phyloP scores from a whole-genome alignment of 116 monocot species.

The Posidonia oceanica region DNA sequence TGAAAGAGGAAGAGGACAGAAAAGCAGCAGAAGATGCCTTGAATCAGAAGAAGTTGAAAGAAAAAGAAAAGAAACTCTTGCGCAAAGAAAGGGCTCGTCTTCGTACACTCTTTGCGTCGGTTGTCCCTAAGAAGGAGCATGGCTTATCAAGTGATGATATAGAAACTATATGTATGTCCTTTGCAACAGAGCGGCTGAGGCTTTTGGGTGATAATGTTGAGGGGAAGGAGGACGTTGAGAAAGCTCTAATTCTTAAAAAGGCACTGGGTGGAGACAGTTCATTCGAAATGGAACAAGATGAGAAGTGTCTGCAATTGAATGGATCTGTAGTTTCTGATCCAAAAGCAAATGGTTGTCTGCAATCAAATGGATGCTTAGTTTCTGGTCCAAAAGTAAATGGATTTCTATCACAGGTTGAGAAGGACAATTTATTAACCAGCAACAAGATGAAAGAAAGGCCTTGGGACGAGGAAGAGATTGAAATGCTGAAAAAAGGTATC shows the following conservation, averaged over 20 bases:
- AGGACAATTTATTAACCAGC: slow-evolving; percentile 6
- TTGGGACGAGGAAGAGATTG: slow-evolving; percentile 89
- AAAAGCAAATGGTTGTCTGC: too few species aligned
- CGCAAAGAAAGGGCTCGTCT: slow-evolving; percentile 81
- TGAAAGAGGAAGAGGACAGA: slow-evolving; percentile 69
- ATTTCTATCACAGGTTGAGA: slow-evolving; percentile 8
- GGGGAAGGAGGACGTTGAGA: slow-evolving; percentile 27
- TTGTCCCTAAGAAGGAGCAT: slow-evolving; percentile 22
- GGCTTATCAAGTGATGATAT: slow-evolving; percentile 51
- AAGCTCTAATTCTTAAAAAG: slow-evolving; percentile 32
- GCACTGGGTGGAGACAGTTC: slow-evolving; percentile 13
- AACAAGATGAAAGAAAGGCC: slow-evolving; percentile 79
- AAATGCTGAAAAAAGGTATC: slow-evolving; percentile 77
- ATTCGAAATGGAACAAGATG: background rate
- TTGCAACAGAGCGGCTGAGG: slow-evolving; percentile 51
- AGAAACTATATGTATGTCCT: slow-evolving; percentile 51
- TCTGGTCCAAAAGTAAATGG: slow-evolving; percentile 20
- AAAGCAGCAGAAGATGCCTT: slow-evolving; percentile 65
- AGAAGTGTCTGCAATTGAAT: too few species aligned
- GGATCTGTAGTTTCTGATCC: too few species aligned
- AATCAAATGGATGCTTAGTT: background rate
- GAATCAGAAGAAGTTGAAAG: slow-evolving; percentile 74
- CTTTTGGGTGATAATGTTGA: slow-evolving; percentile 61
- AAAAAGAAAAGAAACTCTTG: slow-evolving; percentile 83
- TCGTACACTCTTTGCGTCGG: slow-evolving; percentile 33